Conservation (phyloP, 176 grass and related monocot genomes). For the Oryza punctata region DNA sequence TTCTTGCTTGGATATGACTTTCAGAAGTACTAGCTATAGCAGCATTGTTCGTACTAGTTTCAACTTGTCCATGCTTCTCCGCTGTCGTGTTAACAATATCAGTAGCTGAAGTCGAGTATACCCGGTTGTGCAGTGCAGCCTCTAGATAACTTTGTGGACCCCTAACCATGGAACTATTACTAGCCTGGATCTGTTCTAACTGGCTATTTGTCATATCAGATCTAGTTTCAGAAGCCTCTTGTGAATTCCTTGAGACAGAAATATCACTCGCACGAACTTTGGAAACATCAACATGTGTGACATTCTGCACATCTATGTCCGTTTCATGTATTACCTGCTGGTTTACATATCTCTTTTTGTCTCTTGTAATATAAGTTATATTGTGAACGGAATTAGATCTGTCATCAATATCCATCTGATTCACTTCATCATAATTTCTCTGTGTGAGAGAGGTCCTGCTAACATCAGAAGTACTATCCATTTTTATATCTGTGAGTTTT, state of each 20-base stretch:
- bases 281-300: constrained; percentile 52
- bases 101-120: constrained; percentile 30
- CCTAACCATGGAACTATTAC: constrained; percentile 22
- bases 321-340: constrained; percentile 56
- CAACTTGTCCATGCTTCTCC: constrained; percentile 35
- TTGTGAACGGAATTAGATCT: constrained; percentile 44
- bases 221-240: constrained; percentile 39
- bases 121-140: constrained; percentile 28
- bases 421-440: constrained; percentile 56
- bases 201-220: constrained; percentile 26
- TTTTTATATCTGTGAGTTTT: constrained; percentile 43
- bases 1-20: constrained; percentile 23
- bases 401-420: constrained; percentile 39
- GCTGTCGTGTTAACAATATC: constrained; percentile 30
- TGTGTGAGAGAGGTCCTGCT: constrained; percentile 32
- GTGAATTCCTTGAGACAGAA: constrained; percentile 33
- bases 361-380: constrained; percentile 60
- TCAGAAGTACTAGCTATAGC: constrained; percentile 25
- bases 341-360: constrained; percentile 62
- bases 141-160: constrained; percentile 31
- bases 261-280: constrained; percentile 43
- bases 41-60: constrained; percentile 19
- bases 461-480: constrained; percentile 38
- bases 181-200: constrained; percentile 35
- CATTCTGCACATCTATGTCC: constrained; percentile 56